Base-by-base conservation (phyloP, 1,139 yeast genomes). In the Suhomyces anneliseae region DNA sequence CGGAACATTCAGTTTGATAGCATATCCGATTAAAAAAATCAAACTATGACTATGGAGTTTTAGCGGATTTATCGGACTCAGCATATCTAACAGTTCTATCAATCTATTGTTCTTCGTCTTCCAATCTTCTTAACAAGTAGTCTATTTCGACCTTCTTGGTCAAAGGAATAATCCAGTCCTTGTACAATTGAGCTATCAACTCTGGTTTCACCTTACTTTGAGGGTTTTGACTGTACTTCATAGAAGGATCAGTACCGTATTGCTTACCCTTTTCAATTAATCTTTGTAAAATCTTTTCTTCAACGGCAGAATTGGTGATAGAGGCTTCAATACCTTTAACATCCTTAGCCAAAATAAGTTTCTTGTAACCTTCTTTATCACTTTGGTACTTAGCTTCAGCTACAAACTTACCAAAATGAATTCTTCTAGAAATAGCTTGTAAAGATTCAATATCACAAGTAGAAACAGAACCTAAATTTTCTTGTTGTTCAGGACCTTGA, bases 91-190 rank as follows among this genome's bases (percentile, higher is more conserved):
- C 33, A 27, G 27, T 24, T 39, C 27, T 24, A 26, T 32, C 36
- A 29, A 7, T 3, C 12, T 35, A 10, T 10, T 59, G 38, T 47
- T 55, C 54, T 45, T 78, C 80, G 55, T 82, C 88, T 58, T 88
- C 96, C 47, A 92, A 70, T 65, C 99, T 78, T 61, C 95, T 78
- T 60, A 93, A 70, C 49, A 93, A 73, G 62, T 93, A 93, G 51
- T 92, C 97, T 12, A 93, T 87, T 68, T 93, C 99, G 12, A 93
- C 98, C 64, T 87, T 87, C 68, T 92, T 93, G 7, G 99, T 93
- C 64, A 93, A 74, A 8, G 98, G 98, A 57, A 93, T 93, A 39
- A 93, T 87, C 72, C 85, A 86, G 45, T 90, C 90, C 65, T 86
- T 84, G 72, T 93, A 93, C 54, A 93, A 84, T 50, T 79, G 75